A percentile compares a stretch with the other conserved stretches of the same genome.
Conservation (phyloP, 192 early-diverging fungal species). For the Podila epicladia region DNA sequence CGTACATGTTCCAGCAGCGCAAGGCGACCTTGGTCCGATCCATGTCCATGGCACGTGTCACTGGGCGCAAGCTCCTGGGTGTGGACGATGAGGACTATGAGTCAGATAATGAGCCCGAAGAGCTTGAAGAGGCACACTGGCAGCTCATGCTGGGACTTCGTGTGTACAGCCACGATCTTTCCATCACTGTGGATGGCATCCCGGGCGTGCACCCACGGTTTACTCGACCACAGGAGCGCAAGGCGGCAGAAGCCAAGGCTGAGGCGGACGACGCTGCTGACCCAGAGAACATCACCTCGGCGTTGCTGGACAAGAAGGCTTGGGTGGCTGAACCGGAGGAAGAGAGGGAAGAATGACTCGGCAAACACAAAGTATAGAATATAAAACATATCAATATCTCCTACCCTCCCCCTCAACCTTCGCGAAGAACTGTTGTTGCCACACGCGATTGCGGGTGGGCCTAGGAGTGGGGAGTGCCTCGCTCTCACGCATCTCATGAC, state of each 20-base stretch:
- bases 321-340: conserved; percentile 23
- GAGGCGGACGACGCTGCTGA: background rate
- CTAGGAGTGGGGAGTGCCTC: too few species aligned
- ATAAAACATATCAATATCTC: background rate
- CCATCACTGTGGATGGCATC: conserved; percentile 9
- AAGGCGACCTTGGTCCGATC: conserved; percentile 32
- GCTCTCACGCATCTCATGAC: too few species aligned
- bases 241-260: background rate
- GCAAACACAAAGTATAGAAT: background rate
- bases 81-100: conserved; percentile 51
- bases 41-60: conserved; percentile 34
- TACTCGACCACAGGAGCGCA: background rate
- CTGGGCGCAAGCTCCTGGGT: conserved; percentile 34
- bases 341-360: background rate
- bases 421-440: too few species aligned
- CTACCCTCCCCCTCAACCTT: background rate
- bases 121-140: conserved; percentile 34
- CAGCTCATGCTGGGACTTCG: conserved; percentile 51
- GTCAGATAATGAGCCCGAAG: background rate
- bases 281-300: conserved; percentile 25
- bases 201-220: conserved; percentile 20
- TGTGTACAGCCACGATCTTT: conserved; percentile 42
- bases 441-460: too few species aligned
- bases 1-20: conserved; percentile 42
- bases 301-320: conserved; percentile 29